A percentile compares a stretch with the other conserved stretches of the same genome.
phyloP scores from a whole-genome alignment of 2,329 filamentous ascomycete species.

The Epichloe brachyelytri region DNA sequence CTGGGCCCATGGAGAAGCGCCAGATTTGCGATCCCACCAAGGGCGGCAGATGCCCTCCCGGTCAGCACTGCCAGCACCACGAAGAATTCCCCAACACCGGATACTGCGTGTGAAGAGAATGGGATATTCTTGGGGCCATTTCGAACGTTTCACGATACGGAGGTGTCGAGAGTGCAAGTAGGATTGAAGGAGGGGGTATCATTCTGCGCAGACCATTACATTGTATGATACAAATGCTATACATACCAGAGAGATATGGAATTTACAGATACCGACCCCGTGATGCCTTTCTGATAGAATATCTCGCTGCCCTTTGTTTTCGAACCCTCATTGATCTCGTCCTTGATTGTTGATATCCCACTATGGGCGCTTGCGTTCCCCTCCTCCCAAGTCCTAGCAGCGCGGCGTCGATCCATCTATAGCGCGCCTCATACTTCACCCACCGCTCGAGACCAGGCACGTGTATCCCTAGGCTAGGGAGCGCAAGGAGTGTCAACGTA shows the following conservation, averaged over 20 bases:
- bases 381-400: slow-evolving; percentile 19
- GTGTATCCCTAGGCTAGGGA: slow-evolving; percentile 38
- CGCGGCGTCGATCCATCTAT: slow-evolving; percentile 33
- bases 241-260: not conserved
- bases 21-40: not conserved
- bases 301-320: not conserved
- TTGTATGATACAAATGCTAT: not conserved
- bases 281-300: not conserved
- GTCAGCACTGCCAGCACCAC: not conserved
- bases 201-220: not conserved
- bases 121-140: not conserved
- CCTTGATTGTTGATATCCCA: not conserved
- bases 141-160: not conserved
- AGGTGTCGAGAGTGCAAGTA: no score
- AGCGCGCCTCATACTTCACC: slow-evolving; percentile 37
- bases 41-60: not conserved
- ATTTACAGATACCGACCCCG: not conserved
- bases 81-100: not conserved
- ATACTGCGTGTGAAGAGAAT: not conserved
- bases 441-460: slow-evolving; percentile 34
- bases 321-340: not conserved
- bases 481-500: slow-evolving; percentile 32
- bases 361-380: not conserved
- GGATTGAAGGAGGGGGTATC: no score
- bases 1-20: not conserved